Percentiles rank a stretch among this genome's conserved stretches.
Evolutionary conservation across 139 green algal species (phyloP).

Genomic region (Micromonas pusilla): DNA sequence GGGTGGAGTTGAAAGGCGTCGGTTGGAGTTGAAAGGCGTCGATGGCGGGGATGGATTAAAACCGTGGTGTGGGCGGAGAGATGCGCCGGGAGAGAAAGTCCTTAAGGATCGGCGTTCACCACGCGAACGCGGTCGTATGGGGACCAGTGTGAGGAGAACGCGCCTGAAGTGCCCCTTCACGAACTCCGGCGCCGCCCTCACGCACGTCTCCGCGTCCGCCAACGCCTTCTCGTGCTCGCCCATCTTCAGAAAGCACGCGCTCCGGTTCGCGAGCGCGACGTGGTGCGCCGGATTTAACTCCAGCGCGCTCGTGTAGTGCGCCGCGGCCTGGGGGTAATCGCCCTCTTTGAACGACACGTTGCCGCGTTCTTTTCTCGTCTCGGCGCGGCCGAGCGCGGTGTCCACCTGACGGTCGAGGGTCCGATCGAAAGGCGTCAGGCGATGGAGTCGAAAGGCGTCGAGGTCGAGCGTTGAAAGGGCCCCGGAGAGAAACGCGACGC

Average conservation of each 20-base stretch:
- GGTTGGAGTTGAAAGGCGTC: too few relatives aligned
- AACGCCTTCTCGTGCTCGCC: conserved; percentile 20
- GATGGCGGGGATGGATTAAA: too few relatives aligned
- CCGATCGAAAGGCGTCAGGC: not conserved
- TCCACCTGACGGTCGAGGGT: not conserved
- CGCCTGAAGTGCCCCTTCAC: conserved; percentile 26
- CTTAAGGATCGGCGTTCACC: too few relatives aligned
- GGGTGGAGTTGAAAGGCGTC: too few relatives aligned
- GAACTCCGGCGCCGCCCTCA: not conserved
- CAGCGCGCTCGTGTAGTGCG: conserved; percentile 18
- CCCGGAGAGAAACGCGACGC: too few relatives aligned
- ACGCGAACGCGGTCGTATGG: too few relatives aligned
- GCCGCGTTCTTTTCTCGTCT: conserved; percentile 1
- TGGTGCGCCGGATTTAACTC: conserved; percentile 4
- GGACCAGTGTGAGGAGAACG: too few relatives aligned
- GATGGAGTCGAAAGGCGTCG: too few relatives aligned
- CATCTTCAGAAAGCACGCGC: conserved; percentile 28
- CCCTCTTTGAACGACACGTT: conserved; percentile 26
- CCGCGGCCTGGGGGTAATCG: not conserved
- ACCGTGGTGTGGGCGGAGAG: too few relatives aligned
- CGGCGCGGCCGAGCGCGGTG: not conserved
- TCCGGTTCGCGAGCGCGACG: conserved; percentile 8
- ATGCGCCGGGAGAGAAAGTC: too few relatives aligned
- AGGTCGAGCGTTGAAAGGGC: too few relatives aligned
- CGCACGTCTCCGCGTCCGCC: not conserved